phyloP scores from a whole-genome alignment of 306 rosid genomes.

The Ziziphus jujuba region DNA sequence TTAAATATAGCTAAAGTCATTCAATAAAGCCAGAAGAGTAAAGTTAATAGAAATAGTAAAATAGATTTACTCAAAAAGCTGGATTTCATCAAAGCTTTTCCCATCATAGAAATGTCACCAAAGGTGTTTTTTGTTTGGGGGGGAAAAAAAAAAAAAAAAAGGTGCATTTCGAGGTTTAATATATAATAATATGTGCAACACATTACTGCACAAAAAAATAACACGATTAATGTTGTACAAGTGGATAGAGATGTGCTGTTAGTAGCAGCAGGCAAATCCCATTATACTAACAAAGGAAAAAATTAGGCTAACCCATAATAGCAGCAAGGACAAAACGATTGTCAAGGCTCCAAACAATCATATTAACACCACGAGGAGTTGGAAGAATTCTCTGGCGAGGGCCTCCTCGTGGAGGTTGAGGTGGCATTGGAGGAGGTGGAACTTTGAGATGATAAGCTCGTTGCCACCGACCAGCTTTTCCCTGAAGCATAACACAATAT shows the following conservation, averaged over 20 bases:
- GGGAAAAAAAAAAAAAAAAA: no score
- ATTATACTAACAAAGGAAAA: conserved; percentile 22
- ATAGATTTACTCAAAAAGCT: no score
- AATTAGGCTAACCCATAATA: conserved; percentile 71
- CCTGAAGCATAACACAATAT: conserved; percentile 44
- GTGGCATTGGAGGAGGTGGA: conserved; percentile 98
- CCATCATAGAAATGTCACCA: no score
- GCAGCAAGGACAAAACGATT: conserved; percentile 99
- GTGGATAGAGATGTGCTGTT: not conserved
- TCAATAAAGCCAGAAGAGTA: no score
- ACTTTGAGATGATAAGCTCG: conserved; percentile 97
- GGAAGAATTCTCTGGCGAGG: conserved; percentile 98
- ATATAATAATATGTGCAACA: no score
- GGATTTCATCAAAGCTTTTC: no score
- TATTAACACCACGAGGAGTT: conserved; percentile 98
- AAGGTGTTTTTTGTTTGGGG: no score
- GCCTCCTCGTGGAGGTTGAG: conserved; percentile 92
- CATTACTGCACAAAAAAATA: no score
- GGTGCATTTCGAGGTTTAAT: no score
- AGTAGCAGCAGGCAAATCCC: not conserved
- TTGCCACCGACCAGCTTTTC: conserved; percentile 93
- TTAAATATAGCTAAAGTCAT: no score
- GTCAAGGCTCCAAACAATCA: conserved; percentile 98
- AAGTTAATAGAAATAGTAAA: no score
- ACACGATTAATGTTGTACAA: no score